Base-by-base conservation (phyloP, 148 eudicot species). In the Heliosperma pusillum region DNA sequence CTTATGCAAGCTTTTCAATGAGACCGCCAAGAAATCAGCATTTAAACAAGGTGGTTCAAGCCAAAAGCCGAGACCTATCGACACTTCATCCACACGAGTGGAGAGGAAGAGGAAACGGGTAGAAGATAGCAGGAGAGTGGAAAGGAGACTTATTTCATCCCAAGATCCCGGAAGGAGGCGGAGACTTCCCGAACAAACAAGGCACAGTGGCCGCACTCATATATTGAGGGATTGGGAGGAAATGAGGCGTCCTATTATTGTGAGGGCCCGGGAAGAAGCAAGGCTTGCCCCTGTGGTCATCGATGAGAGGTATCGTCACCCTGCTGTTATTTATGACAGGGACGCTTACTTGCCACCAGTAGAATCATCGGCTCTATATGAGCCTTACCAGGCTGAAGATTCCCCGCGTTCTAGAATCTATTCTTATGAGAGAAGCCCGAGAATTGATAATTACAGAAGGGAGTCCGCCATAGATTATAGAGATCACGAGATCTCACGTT, bases 1-100 rank as follows among this genome's bases (percentile, higher is more conserved):
- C 62, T 76, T 93, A 75, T 91, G 97, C 83, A 87, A 86, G 82
- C 88, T 93, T 69, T 93, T 93, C 77, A 66, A 70, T 70, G 76
- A 74, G 74, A 71, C 82, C 57, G 81, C 82, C 83, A 84, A 84
- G 82, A 88, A 65, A 56, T 42, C 79, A 26, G 66, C 53, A 58
- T 59, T 84, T 63, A 81, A 66, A 71, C 76, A 30, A 79, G 67
- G 36, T 15, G 71, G 63, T 22, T 72, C 26, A 73, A 74, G 26
- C 62, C 72, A 29, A 30, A 50, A 12, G 17, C 55, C 55, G 19
- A 81, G 68, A 78, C 75, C 78, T 42, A 77, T 68, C 69, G 64
- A 67, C 22, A 36, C 27, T 67, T 40, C 27, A 66, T 72, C 69
- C 9, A 59, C 45, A 24, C 71, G 70, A 24, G 76, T 67, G 13